Base-by-base conservation (phyloP, 2,329 filamentous ascomycete genomes). In the Fusarium incarnatum region DNA sequence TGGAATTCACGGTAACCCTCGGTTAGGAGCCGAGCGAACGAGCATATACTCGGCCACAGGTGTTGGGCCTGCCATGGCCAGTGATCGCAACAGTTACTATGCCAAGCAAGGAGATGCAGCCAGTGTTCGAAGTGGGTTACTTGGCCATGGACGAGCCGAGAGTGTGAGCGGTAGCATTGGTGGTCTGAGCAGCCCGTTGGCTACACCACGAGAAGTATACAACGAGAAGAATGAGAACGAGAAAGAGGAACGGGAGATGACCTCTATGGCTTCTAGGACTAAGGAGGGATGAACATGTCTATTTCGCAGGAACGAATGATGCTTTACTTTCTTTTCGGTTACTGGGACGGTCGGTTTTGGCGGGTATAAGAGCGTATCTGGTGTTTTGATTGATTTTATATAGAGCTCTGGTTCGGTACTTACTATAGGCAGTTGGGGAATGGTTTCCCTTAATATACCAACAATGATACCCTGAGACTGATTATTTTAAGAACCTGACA, bases 51-150 rank as follows among this genome's bases (percentile, higher is more conserved):
- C 92, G 1, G 86, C 90, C 0, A 90, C 91, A 0, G 92, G 92
- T 16, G 84, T 89, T 6, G 87, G 87, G 2, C 89, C 91, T 8
- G 87, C 88, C 15, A 80, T 93, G 10, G 83, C 87, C 9, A 91
- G 91, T 61, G 94, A 97, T 75, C 87, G 94, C 50, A 95, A 92
- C 77, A 97, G 93, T 79, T 88, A 92, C 68, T 95, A 97, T 76
- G 88, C 91, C 28, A 88, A 89, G 63, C 83, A 85, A 48, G 88
- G 86, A 8, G 93, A 97, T 71, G 92, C 88, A 2, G 89, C 90
- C 12, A 97, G 94, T 76, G 83, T 97, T 30, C 87, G 93, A 56
- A 97, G 93, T 78, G 93, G 92, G 0, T 81, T 91, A 2, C 78
- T 93, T 5, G 92, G 93, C 1, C 94, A 97, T 78, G 89, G 88